Evolutionary conservation across 495 filamentous ascomycete genomes (phyloP), one percentile per base, ranked within the genome.

Genomic region (Daldinia concentrica): DNA sequence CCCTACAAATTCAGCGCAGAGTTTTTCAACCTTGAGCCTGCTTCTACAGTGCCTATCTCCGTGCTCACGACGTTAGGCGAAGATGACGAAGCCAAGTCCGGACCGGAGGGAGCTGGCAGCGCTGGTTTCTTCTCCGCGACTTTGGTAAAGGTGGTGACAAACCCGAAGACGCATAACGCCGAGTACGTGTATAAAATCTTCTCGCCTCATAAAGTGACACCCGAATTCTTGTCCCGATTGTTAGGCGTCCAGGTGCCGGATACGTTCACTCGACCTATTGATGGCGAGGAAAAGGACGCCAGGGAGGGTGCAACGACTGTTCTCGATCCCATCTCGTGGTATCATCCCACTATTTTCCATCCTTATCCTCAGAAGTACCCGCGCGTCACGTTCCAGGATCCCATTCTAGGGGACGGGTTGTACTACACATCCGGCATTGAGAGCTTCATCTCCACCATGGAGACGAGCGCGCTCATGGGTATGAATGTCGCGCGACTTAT

Each of bases 131-230:
- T 91, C 85, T 95, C 91, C 76, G 91, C 97, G 77, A 96, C 90
- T 67, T 90, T 89, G 9, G 85, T 97, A 17, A 86, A 86, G 9
- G 85, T 82, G n/a, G 83, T 90, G 7, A 75, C 79, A 32, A 91
- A 90, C 60, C 86, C 90, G 0, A 74, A 79, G 30, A 82, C 85
- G 0, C 64, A 82, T 6, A 69, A 80, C 54, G 73, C 79, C 17
- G 95, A 99, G 76, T 94, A 92, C 72, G 86, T 97, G 30, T 99
- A 98, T 83, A 99, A 99, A 79, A 92, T 98, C 64, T 99, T 98
- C 85, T 96, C 93, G 0, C 92, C 94, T 0, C 79, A 87, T 39
- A 84, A 82, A 5, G 83, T 93, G 11, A 89, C 88, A 0, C 78
- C 87, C 0, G 77, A 84, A 3, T 94, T 94, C 74, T 74, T 97